Evolutionary conservation across 495 filamentous ascomycete genomes (phyloP), one percentile per base, ranked within the genome.

Genomic region (Symbiotaphrina buchneri): DNA sequence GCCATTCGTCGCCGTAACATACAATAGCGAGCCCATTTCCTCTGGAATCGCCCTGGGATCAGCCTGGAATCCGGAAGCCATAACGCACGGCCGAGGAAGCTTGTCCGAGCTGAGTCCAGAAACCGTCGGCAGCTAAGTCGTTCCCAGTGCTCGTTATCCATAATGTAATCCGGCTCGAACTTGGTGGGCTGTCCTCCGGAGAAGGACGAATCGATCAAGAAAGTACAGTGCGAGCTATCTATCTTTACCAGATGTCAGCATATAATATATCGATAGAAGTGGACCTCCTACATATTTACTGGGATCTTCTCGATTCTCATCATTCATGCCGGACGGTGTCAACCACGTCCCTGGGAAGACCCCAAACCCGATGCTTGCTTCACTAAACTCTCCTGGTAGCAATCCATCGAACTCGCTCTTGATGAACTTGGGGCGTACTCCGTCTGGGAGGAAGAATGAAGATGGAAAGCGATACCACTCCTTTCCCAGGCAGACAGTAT

Each of bases 381-480:
- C 74, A 11, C 63, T 61, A 47, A 95, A 99, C 44, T 90, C 76
- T 3, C 90, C 90, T 1, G 90, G 90, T 16, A 99, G 59, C 23
- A 99, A 51, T 6, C 90, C 90, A 17, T 63, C 59, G 52, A 99
- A 99, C 35, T 80, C 79, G 42, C 78, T 87, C 40, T 73, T 75
- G 31, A 99, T 56, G 41, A 92, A 95, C 37, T 80, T 90, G 35
- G 78, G 78, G 25, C 63, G 65, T 61, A 83, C 74, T 27, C 61
- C 60, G 5, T 69, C 48, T 0, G 90, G 90, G 0, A 99, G 59
- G 47, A 84, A 79, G 53, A 84, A 95, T 3, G 80, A 84, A 10
- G 78, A 83, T 7, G 90, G 90, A 44, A 91, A 99, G 28, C 90
- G 78, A 47, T 99, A 94, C 90, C 90, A 99, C 47, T 99, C 90